These are phyloP conservation scores for Hyphopichia buzzinii DNA, from an alignment of 1,139 yeast genomes.

Conservation along the genomic window DNA sequence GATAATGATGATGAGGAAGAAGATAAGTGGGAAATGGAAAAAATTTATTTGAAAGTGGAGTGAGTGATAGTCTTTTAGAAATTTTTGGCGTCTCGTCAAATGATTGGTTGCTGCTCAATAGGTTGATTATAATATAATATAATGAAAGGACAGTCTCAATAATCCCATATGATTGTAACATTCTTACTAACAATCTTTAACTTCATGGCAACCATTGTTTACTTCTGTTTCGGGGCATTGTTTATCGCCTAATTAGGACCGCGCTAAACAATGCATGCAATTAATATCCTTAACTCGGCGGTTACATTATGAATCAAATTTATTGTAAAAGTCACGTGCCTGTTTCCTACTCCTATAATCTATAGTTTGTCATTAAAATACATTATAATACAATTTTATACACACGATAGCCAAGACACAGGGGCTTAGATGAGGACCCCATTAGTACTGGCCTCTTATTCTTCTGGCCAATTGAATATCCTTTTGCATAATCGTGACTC, in stretches of 20 bases:
- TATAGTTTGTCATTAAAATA: no score
- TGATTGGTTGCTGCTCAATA: background rate
- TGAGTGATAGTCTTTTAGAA: no score
- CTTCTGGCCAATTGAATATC: slow-evolving; percentile 91
- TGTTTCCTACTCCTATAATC: no score
- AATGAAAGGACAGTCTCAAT: no score
- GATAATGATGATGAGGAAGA: background rate
- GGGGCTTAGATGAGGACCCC: no score
- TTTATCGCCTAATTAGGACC: background rate
- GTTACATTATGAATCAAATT: no score
- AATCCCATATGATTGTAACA: background rate
- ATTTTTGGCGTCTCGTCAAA: no score
- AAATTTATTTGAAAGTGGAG: background rate
- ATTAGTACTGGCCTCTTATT: slow-evolving; percentile 59
- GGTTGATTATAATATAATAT: background rate
- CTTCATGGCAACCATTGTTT: background rate
- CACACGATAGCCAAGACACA: no score
- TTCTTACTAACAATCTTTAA: background rate
- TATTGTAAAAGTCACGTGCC: no score
- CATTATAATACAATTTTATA: no score
- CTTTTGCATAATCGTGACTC: slow-evolving; percentile 92
- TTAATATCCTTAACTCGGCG: background rate
- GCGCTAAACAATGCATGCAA: background rate
- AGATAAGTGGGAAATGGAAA: background rate
- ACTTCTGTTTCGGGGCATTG: background rate